Percentiles rank a stretch among this genome's conserved stretches.
Evolutionary conservation across 345 rosid genomes (phyloP).

Genomic region (Linum lewisii): DNA sequence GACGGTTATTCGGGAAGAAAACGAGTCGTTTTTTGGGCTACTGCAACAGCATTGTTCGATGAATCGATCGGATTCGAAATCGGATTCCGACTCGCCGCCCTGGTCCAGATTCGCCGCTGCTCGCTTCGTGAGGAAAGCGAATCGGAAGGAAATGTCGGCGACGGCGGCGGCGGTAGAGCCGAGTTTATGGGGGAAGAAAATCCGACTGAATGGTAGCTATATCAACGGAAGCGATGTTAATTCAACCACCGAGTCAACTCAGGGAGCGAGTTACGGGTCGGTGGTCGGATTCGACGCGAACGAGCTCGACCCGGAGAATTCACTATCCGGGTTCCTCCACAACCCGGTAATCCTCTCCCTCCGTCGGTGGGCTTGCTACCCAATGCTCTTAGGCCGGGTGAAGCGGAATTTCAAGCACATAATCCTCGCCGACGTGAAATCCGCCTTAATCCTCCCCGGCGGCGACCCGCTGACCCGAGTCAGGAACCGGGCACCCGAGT

Average conservation of each 20-base stretch:
- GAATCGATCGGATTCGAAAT: conserved; percentile 20
- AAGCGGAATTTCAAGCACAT: conserved; percentile 69
- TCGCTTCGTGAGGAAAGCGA: conserved; percentile 35
- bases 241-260: conserved; percentile 17
- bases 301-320: conserved; percentile 86
- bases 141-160: conserved; percentile 34
- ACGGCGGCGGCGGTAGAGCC: not conserved
- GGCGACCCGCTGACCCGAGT: conserved; percentile 67
- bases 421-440: conserved; percentile 49
- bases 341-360: conserved; percentile 59
- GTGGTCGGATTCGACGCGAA: conserved; percentile 61
- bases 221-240: conserved; percentile 14
- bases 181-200: conserved; percentile 77
- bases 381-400: conserved; percentile 79
- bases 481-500: conserved; percentile 52
- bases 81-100: conserved; percentile 14
- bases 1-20: conserved; percentile 46
- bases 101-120: conserved; percentile 30
- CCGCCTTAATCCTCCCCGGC: conserved; percentile 30
- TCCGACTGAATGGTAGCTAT: conserved; percentile 14
- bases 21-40: conserved; percentile 55
- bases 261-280: conserved; percentile 61
- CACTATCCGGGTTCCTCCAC: conserved; percentile 70
- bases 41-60: conserved; percentile 15
- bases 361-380: conserved; percentile 83